Evolutionary conservation across 169 alveolate genomes (phyloP), one percentile per base, ranked within the genome.

Genomic region (Cryptosporidium felis): DNA sequence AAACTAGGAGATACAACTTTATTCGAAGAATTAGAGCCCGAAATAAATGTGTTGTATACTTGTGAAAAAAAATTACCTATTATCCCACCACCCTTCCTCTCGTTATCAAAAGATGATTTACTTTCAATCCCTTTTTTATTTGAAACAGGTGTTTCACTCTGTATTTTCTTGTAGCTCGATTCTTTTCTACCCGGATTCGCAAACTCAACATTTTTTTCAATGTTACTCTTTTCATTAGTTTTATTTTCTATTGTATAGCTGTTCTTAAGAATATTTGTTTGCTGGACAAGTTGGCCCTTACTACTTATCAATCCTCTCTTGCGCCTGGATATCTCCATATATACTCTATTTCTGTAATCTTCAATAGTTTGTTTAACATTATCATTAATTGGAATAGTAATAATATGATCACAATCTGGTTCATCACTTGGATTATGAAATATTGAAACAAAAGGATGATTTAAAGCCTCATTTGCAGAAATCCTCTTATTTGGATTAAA

Each of bases 381-480:
- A 53, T 94, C 98, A 66, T 95, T 91, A 60, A 95, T 92, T 1
- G 96, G 92, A 58, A 95, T 90, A n/a, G 92, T 92, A 16, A 95
- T 91, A 21, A 93, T 89, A 49, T 88, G 88, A 28, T 45, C 91
- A 88, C 97, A 95, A 12, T 82, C 93, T 36, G 96, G 96, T 66
- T 96, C 99, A 32, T 95, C 97, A 18, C 93, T 97, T 36, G 96
- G 96, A 47, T 92, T 92, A 67, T 95, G 97, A 80, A 96, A 96
- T 53, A 94, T 93, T 10, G 94, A 90, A 44, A 96, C 96, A 89
- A 91, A 96, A 38, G 97, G 98, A 88, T 96, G 99, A 36, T 91
- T 91, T 30, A 96, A 82, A n/a, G 99, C 98, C 59, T 94, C 95
- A 65, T 95, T 96, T 26, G 97, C 98, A 18, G 99, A 94, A 30